Evolutionary conservation across 129 eudicot species (phyloP).

Genomic region (Dittrichia graveolens): DNA sequence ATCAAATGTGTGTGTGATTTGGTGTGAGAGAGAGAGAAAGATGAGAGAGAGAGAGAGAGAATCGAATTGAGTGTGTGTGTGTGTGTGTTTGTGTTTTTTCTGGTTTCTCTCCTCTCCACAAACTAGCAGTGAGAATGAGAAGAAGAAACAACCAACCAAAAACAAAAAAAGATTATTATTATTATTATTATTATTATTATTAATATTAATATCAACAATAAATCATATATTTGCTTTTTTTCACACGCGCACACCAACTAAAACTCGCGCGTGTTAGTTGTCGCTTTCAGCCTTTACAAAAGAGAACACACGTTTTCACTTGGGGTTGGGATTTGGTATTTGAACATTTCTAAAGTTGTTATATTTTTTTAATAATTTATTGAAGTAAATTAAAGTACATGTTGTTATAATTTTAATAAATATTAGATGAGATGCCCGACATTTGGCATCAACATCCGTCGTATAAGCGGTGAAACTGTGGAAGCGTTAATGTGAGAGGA

Average conservation of each 20-base stretch:
- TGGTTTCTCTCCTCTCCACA: slow-evolving; percentile 59
- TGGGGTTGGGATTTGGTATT: too few species aligned
- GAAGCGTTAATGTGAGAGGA: too few species aligned
- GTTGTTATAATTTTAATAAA: too few species aligned
- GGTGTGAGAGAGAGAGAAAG: slow-evolving; percentile 32
- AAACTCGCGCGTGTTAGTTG: slow-evolving; percentile 28
- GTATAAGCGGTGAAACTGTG: too few species aligned
- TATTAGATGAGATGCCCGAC: too few species aligned
- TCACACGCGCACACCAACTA: slow-evolving; percentile 38
- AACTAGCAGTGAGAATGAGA: slow-evolving; percentile 28
- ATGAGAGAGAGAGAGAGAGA: slow-evolving; percentile 2
- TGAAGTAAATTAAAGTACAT: too few species aligned
- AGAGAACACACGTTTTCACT: background rate
- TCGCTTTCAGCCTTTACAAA: slow-evolving; percentile 19
- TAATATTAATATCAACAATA: background rate
- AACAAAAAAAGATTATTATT: slow-evolving; percentile 23
- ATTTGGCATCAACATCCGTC: too few species aligned
- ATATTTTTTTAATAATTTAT: too few species aligned
- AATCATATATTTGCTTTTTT: background rate
- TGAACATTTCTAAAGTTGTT: too few species aligned
- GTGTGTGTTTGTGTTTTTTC: slow-evolving; percentile 16
- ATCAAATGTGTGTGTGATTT: slow-evolving; percentile 31
- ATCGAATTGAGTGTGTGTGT: slow-evolving; percentile 19
- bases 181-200: too few species aligned
- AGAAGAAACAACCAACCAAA: slow-evolving; percentile 59